Percentiles rank a stretch among this genome's conserved stretches.
Conservation (phyloP, 2,329 filamentous ascomycete species). For the Aspergillus eucalypticola region DNA sequence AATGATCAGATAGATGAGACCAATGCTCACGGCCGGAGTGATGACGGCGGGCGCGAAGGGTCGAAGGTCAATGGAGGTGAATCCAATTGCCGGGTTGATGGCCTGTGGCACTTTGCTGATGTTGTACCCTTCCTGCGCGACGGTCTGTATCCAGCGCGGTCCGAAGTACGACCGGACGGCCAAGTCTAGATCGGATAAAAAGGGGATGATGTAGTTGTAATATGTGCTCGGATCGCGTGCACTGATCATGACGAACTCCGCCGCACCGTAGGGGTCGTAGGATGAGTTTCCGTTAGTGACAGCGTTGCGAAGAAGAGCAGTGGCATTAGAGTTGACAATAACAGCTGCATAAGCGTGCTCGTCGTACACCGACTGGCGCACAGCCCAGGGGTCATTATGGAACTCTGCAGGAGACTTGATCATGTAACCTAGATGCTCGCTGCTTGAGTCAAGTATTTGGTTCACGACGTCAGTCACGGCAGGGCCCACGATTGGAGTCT, state of each 20-base stretch:
- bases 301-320: slow-evolving; percentile 57
- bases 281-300: slow-evolving; percentile 56
- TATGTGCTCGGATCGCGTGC: slow-evolving; percentile 59
- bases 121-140: slow-evolving; percentile 41
- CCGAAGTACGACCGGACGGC: slow-evolving; percentile 53
- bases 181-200: slow-evolving; percentile 51
- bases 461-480: slow-evolving; percentile 50
- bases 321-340: slow-evolving; percentile 64
- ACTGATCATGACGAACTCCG: slow-evolving; percentile 58
- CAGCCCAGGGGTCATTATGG: slow-evolving; percentile 56
- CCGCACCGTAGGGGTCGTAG: slow-evolving; percentile 62
- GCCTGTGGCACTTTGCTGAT: slow-evolving; percentile 54
- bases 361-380: slow-evolving; percentile 61
- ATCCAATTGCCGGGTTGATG: slow-evolving; percentile 58
- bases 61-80: slow-evolving; percentile 58
- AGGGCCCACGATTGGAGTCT: slow-evolving; percentile 58
- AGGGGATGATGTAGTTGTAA: slow-evolving; percentile 55
- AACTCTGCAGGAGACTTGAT: slow-evolving; percentile 54
- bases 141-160: slow-evolving; percentile 37
- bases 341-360: slow-evolving; percentile 62
- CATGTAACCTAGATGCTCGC: slow-evolving; percentile 52
- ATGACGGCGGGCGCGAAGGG: slow-evolving; percentile 58
- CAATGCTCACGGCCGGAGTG: slow-evolving; percentile 62
- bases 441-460: slow-evolving; percentile 42
- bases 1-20: slow-evolving; percentile 68